Base-by-base conservation (phyloP, 176 grass and related monocot species). In the Paspalum notatum region DNA sequence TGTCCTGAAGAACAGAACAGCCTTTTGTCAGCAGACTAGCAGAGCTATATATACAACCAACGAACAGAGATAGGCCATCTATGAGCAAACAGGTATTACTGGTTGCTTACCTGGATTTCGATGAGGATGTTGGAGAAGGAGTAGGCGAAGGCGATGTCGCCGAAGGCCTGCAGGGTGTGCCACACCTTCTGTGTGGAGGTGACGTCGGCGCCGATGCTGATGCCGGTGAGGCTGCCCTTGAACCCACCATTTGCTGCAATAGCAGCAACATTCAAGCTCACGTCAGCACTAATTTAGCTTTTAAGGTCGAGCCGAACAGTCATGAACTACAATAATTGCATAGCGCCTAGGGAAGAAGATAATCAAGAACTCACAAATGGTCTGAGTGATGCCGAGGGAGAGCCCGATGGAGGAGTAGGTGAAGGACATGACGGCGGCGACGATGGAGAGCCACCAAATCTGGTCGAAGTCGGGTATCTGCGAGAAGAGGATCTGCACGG, bases 341-440 rank as follows among this genome's bases (percentile, higher is more conserved):
- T 32, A 32, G 32, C 32, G 32, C 32, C 32, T 32, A 1, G 32
- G 32, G 32, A 32, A 32, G 32, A 32, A 32, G 32, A 32, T 32
- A 48, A 38, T 3, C n/a, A n/a, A 11, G 15, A 8, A 75, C 62
- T 8, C 68, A 86, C 85, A 61, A 12, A 84, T 17, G 2, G 86
- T 88, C 45, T 88, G 81, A 7, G 37, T 3, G 69, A 88, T 48
- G 18, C 86, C 81, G 14, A 88, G 81, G 4, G 81, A 80, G 37
- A 88, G 81, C 2, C 86, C 86, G 39, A 88, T 88, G 12, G 26
- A 0, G 1, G 86, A 75, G 44, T 88, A 88, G 1, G 86, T 88
- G 76, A 88, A 88, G 9, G 86, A 88, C 86, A 88, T 88, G 62
- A 84, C 76, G 2, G 86, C 86, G 3, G 86, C 86, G 17, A 88